Percentiles rank a stretch among this genome's conserved stretches.
These are phyloP conservation scores for Oryza australiensis DNA, from an alignment of 176 grass and related monocot genomes.

Conservation along the genomic window DNA sequence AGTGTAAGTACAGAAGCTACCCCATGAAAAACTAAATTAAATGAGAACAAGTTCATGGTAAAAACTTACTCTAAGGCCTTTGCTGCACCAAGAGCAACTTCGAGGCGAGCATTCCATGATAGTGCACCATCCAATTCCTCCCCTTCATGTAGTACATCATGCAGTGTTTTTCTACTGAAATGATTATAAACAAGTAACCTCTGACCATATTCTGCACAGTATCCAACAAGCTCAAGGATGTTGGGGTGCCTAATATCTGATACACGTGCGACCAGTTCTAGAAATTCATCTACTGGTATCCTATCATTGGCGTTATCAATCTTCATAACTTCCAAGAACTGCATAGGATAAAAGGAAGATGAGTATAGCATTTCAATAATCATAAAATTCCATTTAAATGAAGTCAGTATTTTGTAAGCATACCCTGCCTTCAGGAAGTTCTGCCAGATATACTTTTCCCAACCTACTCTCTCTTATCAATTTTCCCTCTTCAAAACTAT, in stretches of 20 bases:
- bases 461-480: constrained; percentile 76
- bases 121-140: constrained; percentile 46
- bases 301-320: constrained; percentile 82
- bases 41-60: constrained; percentile 27
- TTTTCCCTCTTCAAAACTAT: constrained; percentile 68
- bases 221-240: constrained; percentile 84
- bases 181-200: constrained; percentile 79
- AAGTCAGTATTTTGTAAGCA: constrained; percentile 36
- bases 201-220: constrained; percentile 77
- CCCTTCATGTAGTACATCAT: constrained; percentile 63
- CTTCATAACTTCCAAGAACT: constrained; percentile 97
- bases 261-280: constrained; percentile 60
- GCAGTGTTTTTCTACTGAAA: constrained; percentile 77
- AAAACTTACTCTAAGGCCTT: constrained; percentile 83
- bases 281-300: constrained; percentile 69
- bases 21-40: constrained; percentile 22
- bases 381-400: constrained; percentile 28
- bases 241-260: constrained; percentile 74
- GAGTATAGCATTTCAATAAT: constrained; percentile 13
- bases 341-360: constrained; percentile 42
- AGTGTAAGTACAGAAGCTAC: constrained; percentile 1
- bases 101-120: constrained; percentile 72
- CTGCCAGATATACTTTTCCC: constrained; percentile 73
- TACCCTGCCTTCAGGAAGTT: constrained; percentile 66
- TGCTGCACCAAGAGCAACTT: constrained; percentile 63